phyloP scores from a whole-genome alignment of 1,284 basidiomycete species.

The Porodaedalea pini region DNA sequence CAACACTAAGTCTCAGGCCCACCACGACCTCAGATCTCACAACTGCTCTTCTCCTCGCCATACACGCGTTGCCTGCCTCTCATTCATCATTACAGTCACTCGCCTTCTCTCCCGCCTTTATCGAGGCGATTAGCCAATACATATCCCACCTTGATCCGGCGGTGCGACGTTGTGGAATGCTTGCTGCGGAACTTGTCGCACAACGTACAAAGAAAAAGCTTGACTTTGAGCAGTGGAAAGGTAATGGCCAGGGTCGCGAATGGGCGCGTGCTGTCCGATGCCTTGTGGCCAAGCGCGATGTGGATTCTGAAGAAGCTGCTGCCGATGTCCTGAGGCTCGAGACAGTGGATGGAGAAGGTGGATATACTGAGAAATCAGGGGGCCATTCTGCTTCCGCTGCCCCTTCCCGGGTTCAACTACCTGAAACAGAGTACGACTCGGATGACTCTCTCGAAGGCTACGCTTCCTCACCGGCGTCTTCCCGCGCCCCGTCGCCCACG shows the following conservation, averaged over 20 bases:
- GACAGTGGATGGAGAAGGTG: constrained; percentile 3
- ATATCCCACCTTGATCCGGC: constrained; percentile 75
- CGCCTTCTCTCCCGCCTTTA: constrained; percentile 58
- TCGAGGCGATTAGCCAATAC: constrained; percentile 73
- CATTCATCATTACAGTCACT: constrained; percentile 37
- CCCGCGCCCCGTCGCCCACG: constrained; percentile 76
- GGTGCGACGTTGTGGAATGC: constrained; percentile 89
- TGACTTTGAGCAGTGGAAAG: constrained; percentile 84
- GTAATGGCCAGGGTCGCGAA: constrained; percentile 59
- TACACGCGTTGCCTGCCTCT: constrained; percentile 55
- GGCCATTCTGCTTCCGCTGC: neutral
- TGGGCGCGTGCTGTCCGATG: constrained; percentile 62
- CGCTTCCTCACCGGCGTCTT: constrained; percentile 53
- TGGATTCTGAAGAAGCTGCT: constrained; percentile 37
- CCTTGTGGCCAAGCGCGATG: constrained; percentile 49
- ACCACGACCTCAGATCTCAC: constrained; percentile 54
- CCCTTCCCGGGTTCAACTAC: constrained; percentile 23
- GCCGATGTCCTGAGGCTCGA: constrained; percentile 18
- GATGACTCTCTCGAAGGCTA: constrained; percentile 85
- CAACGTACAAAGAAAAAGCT: constrained; percentile 59
- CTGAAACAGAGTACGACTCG: constrained; percentile 52
- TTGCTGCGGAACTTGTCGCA: constrained; percentile 82
- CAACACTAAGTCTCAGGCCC: too few species aligned
- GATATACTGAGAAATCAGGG: neutral
- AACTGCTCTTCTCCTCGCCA: constrained; percentile 58